A percentile compares a stretch with the other conserved stretches of the same genome.
phyloP scores from a whole-genome alignment of 768 basidiomycete genomes.

The Gautieria morchelliformis region DNA sequence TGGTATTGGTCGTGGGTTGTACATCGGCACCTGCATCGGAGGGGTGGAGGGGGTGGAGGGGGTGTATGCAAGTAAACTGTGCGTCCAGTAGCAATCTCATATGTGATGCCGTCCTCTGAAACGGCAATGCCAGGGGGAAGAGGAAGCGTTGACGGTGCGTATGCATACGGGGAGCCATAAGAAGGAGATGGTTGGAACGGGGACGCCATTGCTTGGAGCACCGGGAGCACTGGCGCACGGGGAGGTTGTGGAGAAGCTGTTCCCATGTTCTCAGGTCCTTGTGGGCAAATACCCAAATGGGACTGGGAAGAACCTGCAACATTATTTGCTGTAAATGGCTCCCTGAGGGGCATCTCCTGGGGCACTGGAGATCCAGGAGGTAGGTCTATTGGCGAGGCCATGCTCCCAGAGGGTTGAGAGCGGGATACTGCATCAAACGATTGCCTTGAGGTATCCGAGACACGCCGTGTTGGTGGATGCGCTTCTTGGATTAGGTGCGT shows the following conservation, averaged over 20 bases:
- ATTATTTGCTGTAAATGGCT: background rate
- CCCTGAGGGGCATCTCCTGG: conserved; percentile 22
- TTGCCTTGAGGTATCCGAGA: background rate
- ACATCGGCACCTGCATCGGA: conserved; percentile 27
- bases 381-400: background rate
- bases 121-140: conserved; percentile 64
- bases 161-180: conserved; percentile 61
- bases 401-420: background rate
- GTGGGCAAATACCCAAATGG: background rate
- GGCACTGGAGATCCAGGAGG: background rate
- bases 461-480: background rate
- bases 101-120: conserved; percentile 70
- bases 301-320: background rate
- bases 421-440: background rate
- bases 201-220: conserved; percentile 35
- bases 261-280: background rate
- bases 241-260: background rate
- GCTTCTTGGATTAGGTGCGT: conserved; percentile 1
- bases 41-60: conserved; percentile 28
- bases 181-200: conserved; percentile 39
- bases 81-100: conserved; percentile 74
- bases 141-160: conserved; percentile 31
- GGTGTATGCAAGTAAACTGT: conserved; percentile 56
- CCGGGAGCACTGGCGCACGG: conserved; percentile 10
- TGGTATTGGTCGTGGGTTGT: conserved; percentile 47